phyloP scores from a whole-genome alignment of 192 early-diverging fungal species.

The Coemansia sp. region DNA sequence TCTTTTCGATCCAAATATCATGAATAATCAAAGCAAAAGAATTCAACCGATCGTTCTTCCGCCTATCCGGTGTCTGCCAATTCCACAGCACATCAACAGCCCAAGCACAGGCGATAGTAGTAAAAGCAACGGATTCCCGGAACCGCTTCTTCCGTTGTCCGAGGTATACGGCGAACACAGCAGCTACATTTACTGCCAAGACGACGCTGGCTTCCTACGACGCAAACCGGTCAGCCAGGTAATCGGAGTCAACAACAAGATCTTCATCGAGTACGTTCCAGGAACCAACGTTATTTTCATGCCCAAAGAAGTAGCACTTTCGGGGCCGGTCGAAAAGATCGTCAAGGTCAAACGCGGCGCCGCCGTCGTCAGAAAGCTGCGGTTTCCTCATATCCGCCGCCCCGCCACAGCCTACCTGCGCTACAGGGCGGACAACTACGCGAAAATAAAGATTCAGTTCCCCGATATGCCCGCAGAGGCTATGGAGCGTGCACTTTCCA shows the following conservation, averaged over 20 bases:
- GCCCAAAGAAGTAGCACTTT: constrained; percentile 10
- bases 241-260: constrained; percentile 14
- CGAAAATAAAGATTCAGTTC: constrained; percentile 8
- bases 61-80: background rate
- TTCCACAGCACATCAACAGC: constrained; percentile 1
- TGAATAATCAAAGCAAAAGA: background rate
- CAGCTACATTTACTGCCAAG: constrained; percentile 1
- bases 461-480: constrained; percentile 23
- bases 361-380: background rate
- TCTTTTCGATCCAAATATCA: background rate
- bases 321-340: background rate
- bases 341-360: constrained; percentile 2
- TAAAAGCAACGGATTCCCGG: background rate
- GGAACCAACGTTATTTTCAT: constrained; percentile 27
- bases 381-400: background rate
- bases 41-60: background rate
- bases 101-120: constrained; percentile 6
- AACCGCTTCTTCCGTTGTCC: background rate
- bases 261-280: constrained; percentile 30
- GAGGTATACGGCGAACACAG: background rate
- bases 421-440: constrained; percentile 25
- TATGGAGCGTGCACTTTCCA: constrained; percentile 26
- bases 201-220: background rate
- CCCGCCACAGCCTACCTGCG: constrained; percentile 29
- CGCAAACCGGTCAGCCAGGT: constrained; percentile 22